Evolutionary conservation across 2,329 filamentous ascomycete genomes (phyloP).

Genomic region (Uncinocarpus reesii): DNA sequence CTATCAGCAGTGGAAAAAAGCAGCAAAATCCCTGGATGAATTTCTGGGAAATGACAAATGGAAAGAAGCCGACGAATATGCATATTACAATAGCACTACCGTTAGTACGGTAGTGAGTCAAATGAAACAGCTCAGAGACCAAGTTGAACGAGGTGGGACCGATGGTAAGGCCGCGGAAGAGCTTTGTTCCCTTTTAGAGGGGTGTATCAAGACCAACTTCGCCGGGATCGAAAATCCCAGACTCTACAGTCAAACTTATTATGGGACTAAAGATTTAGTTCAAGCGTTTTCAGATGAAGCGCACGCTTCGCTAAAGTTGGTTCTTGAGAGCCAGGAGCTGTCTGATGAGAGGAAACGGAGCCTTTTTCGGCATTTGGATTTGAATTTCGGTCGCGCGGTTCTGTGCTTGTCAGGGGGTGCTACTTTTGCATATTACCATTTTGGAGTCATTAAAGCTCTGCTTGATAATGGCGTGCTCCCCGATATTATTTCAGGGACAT

Average conservation of each 20-base stretch:
- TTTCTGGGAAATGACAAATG: constrained; percentile 61
- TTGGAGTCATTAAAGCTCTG: constrained; percentile 81
- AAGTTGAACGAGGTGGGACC: constrained; percentile 30
- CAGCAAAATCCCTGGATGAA: constrained; percentile 66
- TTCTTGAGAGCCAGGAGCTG: constrained; percentile 59
- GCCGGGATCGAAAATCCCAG: constrained; percentile 86
- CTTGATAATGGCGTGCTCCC: constrained; percentile 77
- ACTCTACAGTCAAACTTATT: constrained; percentile 96
- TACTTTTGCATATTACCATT: constrained; percentile 93
- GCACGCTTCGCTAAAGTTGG: constrained; percentile 49
- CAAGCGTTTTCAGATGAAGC: constrained; percentile 78
- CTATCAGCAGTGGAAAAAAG: constrained; percentile 74
- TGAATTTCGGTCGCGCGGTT: constrained; percentile 86
- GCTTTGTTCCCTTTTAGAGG: constrained; percentile 66
- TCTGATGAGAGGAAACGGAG: constrained; percentile 61
- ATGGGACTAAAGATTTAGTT: constrained; percentile 88
- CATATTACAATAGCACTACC: constrained; percentile 81
- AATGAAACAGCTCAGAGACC: constrained; percentile 43
- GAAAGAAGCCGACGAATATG: constrained; percentile 47
- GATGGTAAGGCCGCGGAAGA: constrained; percentile 49
- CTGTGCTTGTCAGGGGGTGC: constrained; percentile 88
- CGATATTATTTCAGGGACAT: constrained; percentile 92
- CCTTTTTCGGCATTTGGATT: constrained; percentile 78
- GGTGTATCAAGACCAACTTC: constrained; percentile 96
- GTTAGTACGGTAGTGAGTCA: constrained; percentile 67